phyloP scores from a whole-genome alignment of 1,284 basidiomycete genomes.

The Grifola frondosa region DNA sequence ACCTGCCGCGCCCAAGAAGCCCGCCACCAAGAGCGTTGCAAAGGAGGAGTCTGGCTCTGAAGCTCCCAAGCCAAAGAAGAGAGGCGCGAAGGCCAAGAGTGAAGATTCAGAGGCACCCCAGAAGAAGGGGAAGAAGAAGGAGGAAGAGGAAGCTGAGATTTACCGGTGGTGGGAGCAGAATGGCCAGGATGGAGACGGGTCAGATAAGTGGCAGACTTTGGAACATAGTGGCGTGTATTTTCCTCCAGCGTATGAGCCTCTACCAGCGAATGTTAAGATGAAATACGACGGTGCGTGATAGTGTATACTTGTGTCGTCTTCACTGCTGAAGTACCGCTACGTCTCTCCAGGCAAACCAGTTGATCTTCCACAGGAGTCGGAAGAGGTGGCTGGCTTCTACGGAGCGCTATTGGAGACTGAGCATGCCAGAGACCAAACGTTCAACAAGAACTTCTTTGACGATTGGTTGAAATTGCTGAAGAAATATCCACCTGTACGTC shows the following conservation, averaged over 20 bases:
- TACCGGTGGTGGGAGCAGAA: conserved; percentile 85
- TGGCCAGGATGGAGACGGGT: conserved; percentile 69
- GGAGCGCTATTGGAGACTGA: conserved; percentile 92
- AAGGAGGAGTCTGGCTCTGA: conserved; percentile 34
- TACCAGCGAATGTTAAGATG: conserved; percentile 90
- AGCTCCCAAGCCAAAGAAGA: conserved; percentile 32
- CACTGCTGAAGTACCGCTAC: neutral
- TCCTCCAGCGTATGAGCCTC: conserved; percentile 89
- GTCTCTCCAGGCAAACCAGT: conserved; percentile 66
- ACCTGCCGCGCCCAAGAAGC: conserved; percentile 30
- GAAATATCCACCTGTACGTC: conserved; percentile 83
- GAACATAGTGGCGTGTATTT: conserved; percentile 96
- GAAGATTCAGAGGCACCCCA: conserved; percentile 35
- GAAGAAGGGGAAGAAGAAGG: conserved; percentile 53
- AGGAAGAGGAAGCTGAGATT: conserved; percentile 64
- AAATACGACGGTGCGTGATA: conserved; percentile 81
- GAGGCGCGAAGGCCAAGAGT: conserved; percentile 35
- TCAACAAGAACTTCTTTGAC: conserved; percentile 96
- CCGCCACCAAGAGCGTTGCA: conserved; percentile 39
- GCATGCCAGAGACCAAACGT: conserved; percentile 86
- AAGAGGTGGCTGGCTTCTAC: conserved; percentile 98
- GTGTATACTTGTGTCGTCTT: neutral
- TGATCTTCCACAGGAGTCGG: conserved; percentile 80
- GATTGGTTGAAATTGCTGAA: conserved; percentile 84
- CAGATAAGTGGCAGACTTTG: conserved; percentile 89